phyloP scores from a whole-genome alignment of 257 asterid genomes.

The Striga asiatica region DNA sequence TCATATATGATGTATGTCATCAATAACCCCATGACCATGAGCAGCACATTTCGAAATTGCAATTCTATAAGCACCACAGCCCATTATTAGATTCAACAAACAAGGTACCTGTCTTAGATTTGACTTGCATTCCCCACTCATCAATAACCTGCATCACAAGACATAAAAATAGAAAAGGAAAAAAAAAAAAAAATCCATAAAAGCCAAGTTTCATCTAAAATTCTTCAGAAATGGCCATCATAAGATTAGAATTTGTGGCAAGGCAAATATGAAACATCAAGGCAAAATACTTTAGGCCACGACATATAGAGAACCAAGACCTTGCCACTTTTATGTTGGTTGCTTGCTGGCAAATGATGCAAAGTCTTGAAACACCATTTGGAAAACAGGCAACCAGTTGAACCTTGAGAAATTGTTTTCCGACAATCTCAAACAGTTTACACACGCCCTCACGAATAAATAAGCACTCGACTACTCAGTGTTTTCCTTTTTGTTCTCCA shows the following conservation, averaged over 20 bases:
- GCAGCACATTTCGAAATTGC: neutral
- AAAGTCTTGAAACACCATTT: conserved; percentile 29
- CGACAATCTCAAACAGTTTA: neutral
- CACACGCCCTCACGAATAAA: neutral
- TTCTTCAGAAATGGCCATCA: neutral
- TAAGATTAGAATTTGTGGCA: conserved; percentile 17
- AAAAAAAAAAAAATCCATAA: conserved; percentile 12
- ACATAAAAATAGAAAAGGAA: no score
- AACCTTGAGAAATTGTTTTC: neutral
- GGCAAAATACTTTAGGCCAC: conserved; percentile 14
- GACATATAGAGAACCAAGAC: conserved; percentile 12
- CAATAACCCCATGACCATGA: neutral
- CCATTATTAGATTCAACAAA: neutral
- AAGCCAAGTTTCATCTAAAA: neutral
- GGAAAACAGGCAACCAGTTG: conserved; percentile 45
- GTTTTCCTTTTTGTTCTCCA: no score
- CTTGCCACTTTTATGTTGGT: conserved; percentile 42
- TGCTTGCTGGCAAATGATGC: conserved; percentile 56
- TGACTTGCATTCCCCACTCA: conserved; percentile 76
- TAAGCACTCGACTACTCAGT: no score
- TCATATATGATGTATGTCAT: neutral
- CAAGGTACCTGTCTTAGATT: conserved; percentile 51
- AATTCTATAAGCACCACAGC: conserved; percentile 12
- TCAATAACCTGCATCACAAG: conserved; percentile 55
- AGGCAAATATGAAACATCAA: conserved; percentile 14